These are phyloP conservation scores for Alliaria petiolata DNA, from an alignment of 345 rosid genomes.

Conservation along the genomic window DNA sequence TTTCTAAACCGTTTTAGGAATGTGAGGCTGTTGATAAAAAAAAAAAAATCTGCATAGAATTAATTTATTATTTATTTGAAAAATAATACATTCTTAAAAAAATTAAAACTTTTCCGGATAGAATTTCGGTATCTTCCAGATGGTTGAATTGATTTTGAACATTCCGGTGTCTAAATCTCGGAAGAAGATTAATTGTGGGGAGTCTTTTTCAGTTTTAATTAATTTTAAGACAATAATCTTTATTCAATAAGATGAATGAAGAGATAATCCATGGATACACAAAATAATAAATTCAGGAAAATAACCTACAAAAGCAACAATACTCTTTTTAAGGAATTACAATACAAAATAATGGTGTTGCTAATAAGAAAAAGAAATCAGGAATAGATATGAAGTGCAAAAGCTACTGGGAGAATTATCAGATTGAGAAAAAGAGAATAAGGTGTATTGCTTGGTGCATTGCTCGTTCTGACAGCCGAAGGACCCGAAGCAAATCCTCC, in stretches of 20 bases:
- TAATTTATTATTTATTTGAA: no score
- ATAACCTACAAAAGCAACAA: conserved; percentile 12
- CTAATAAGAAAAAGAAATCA: background rate
- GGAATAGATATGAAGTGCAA: background rate
- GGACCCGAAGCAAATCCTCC: no score
- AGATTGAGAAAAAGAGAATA: conserved; percentile 13
- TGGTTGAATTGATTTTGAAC: no score
- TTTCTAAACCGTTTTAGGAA: no score
- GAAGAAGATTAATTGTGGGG: no score
- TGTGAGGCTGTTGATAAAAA: no score
- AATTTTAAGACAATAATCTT: background rate
- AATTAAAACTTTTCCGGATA: no score
- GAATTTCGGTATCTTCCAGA: no score
- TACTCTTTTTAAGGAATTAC: conserved; percentile 1
- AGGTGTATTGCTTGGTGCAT: conserved; percentile 19
- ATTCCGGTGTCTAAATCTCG: no score
- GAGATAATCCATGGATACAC: conserved; percentile 1
- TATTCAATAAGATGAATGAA: conserved; percentile 21
- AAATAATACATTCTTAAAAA: no score
- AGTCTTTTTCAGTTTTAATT: no score
- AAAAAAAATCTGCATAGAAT: no score
- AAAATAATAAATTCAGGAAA: background rate
- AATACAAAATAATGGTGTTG: background rate
- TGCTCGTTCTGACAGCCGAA: background rate
- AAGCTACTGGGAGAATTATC: conserved; percentile 11